Conservation (phyloP, 345 rosid species). For the Aegle marmelos region DNA sequence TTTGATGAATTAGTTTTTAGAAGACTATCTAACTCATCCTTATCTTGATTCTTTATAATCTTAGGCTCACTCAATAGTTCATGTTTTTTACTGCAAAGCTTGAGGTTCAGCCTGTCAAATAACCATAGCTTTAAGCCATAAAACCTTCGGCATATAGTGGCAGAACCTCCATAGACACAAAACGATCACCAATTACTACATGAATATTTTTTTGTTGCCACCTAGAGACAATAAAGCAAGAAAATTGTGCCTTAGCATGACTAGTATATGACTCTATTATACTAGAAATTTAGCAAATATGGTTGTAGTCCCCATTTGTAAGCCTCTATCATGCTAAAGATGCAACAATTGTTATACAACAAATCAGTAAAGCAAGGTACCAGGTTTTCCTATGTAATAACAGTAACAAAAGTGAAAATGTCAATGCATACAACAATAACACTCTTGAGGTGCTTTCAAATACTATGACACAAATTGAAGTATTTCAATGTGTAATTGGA, state of each 20-base stretch:
- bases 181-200: slow-evolving; percentile 23
- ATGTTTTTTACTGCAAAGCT: slow-evolving; percentile 24
- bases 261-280: neutral
- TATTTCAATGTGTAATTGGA: no score
- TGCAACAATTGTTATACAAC: neutral
- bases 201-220: slow-evolving; percentile 20
- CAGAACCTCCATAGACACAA: slow-evolving; percentile 36
- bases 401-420: neutral
- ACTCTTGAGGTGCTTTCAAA: no score
- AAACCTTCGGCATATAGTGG: slow-evolving; percentile 36
- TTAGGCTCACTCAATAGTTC: slow-evolving; percentile 28
- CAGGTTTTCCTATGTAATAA: neutral
- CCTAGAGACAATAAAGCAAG: slow-evolving; percentile 26
- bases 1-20: slow-evolving; percentile 28
- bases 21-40: slow-evolving; percentile 18
- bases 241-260: neutral
- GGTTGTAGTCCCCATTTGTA: neutral
- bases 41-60: slow-evolving; percentile 34
- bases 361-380: neutral
- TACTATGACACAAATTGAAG: no score
- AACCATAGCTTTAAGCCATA: slow-evolving; percentile 23
- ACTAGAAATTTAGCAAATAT: neutral
- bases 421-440: neutral
- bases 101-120: neutral
- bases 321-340: neutral